A percentile compares a stretch with the other conserved stretches of the same genome.
Evolutionary conservation across 345 rosid genomes (phyloP).

Genomic region (Brassica cretica): DNA sequence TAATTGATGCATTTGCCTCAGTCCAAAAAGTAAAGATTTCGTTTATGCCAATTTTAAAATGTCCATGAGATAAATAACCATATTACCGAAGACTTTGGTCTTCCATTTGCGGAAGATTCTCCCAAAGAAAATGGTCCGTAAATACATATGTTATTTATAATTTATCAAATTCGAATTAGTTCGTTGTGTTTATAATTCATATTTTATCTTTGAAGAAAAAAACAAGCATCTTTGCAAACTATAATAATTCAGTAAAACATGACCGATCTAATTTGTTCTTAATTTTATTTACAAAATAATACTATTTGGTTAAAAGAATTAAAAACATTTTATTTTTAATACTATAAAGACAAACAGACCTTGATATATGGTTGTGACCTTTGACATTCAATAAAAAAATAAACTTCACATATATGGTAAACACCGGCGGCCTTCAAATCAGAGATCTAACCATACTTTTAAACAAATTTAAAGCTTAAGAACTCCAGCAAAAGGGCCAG

Average conservation of each 20-base stretch:
- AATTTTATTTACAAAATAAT: no score
- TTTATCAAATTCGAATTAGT: background rate
- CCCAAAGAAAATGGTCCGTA: no score
- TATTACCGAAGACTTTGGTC: no score
- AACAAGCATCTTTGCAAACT: background rate
- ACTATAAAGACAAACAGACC: background rate
- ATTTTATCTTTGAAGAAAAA: background rate
- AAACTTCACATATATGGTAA: background rate
- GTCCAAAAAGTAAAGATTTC: no score
- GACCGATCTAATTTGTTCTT: background rate
- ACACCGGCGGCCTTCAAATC: background rate
- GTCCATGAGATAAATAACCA: no score
- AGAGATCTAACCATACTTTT: background rate
- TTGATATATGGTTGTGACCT: background rate
- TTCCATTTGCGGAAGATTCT: no score
- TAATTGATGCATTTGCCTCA: no score
- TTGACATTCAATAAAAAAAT: background rate
- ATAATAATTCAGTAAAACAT: background rate
- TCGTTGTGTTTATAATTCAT: background rate
- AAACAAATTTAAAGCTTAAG: constrained; percentile 28
- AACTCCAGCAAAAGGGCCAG: constrained; percentile 39
- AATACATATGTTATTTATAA: background rate
- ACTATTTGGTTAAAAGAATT: background rate
- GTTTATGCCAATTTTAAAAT: no score
- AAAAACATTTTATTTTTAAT: background rate